Conservation (phyloP, 108 stramenopile species). For the Thalassiosira profunda region DNA sequence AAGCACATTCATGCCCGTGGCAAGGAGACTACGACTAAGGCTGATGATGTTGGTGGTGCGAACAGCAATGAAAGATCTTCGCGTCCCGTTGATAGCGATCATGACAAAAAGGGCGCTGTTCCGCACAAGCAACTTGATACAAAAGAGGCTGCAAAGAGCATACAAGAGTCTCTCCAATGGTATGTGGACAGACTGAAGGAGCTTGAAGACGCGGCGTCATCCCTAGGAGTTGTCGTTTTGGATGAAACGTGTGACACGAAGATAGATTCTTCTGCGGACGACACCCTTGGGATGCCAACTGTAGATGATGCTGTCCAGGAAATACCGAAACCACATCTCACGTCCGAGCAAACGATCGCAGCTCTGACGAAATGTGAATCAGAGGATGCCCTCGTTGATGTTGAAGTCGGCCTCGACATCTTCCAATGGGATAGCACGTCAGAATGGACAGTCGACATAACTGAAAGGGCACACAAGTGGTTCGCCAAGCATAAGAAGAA, state of each 20-base stretch:
- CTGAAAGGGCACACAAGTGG: slow-evolving; percentile 54
- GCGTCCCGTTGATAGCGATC: background rate
- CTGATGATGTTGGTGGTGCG: background rate
- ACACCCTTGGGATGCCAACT: background rate
- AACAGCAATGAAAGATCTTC: background rate
- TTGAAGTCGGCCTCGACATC: slow-evolving; percentile 42
- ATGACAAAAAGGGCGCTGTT: slow-evolving; percentile 4
- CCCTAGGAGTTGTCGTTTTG: background rate
- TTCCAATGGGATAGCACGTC: slow-evolving; percentile 31
- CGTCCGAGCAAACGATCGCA: slow-evolving; percentile 12
- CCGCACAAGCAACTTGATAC: background rate
- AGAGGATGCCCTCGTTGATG: slow-evolving; percentile 31
- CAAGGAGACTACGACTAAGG: background rate
- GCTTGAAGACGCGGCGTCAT: slow-evolving; percentile 5
- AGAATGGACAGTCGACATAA: slow-evolving; percentile 46
- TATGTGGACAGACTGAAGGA: slow-evolving; percentile 11
- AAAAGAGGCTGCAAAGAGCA: slow-evolving; percentile 8
- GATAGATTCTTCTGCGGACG: background rate
- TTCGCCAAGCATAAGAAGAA: slow-evolving; percentile 34
- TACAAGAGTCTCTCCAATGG: slow-evolving; percentile 1
- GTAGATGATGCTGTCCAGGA: background rate
- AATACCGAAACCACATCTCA: slow-evolving; percentile 7
- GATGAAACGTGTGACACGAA: background rate
- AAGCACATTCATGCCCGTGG: background rate
- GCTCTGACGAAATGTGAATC: slow-evolving; percentile 22